Percentiles rank a stretch among this genome's conserved stretches.
Evolutionary conservation across 2,329 filamentous ascomycete species (phyloP).

Genomic region (Penicillium sp.): DNA sequence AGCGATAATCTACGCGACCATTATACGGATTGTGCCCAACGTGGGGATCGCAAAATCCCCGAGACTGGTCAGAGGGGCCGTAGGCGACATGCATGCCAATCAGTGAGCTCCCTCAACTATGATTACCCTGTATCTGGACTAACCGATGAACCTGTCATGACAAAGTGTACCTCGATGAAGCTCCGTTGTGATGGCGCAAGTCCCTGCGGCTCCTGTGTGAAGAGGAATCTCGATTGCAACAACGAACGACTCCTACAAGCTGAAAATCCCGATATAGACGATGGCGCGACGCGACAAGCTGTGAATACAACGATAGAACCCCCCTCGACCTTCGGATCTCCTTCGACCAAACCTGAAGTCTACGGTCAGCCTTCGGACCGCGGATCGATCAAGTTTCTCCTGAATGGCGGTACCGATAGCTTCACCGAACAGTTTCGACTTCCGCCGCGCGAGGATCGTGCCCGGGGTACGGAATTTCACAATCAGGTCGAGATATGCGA

Average conservation of each 20-base stretch:
- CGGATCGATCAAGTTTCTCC: constrained; percentile 52
- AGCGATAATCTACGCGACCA: constrained; percentile 54
- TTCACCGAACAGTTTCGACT: constrained; percentile 52
- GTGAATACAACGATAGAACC: not conserved
- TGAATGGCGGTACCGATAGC: constrained; percentile 51
- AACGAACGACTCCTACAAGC: constrained; percentile 32
- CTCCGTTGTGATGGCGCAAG: constrained; percentile 51
- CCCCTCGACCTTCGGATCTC: constrained; percentile 12
- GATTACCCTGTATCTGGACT: not conserved
- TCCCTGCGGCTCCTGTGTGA: constrained; percentile 50
- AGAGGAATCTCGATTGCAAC: constrained; percentile 48
- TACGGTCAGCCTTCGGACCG: constrained; percentile 43
- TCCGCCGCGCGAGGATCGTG: constrained; percentile 44
- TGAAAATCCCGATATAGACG: constrained; percentile 15
- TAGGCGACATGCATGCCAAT: constrained; percentile 53
- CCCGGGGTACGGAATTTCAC: constrained; percentile 42
- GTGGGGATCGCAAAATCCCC: constrained; percentile 49
- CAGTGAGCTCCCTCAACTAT: constrained; percentile 34
- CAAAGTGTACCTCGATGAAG: constrained; percentile 53
- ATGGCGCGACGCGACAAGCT: constrained; percentile 17
- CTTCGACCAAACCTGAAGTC: constrained; percentile 31
- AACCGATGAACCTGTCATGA: not conserved
- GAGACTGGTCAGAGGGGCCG: constrained; percentile 52
- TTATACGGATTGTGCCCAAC: constrained; percentile 47
- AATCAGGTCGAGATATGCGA: constrained; percentile 34